A percentile compares a stretch with the other conserved stretches of the same genome.
These are phyloP conservation scores for Penicillium cinerascens DNA, from an alignment of 495 filamentous ascomycete genomes.

Conservation along the genomic window DNA sequence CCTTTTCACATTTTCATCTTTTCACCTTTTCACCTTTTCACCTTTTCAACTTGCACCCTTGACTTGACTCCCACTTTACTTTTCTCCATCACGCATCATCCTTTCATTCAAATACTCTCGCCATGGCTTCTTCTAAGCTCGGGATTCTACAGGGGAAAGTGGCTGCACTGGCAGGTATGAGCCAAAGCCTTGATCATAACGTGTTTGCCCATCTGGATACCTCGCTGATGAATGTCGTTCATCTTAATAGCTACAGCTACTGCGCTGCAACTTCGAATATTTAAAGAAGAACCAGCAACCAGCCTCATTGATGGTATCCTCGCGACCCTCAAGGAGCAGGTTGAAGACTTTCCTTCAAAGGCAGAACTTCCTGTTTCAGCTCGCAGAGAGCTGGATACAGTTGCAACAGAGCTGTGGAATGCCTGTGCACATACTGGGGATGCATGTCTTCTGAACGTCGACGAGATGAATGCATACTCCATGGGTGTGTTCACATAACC, in stretches of 20 bases:
- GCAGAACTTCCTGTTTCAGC: background rate
- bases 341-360: background rate
- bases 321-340: background rate
- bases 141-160: too few species aligned
- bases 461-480: background rate
- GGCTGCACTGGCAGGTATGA: too few species aligned
- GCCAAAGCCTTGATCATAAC: too few species aligned
- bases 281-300: background rate
- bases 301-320: background rate
- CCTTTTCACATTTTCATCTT: background rate
- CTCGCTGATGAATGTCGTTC: background rate
- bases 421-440: conserved; percentile 14
- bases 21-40: background rate
- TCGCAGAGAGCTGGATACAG: conserved; percentile 22
- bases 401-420: conserved; percentile 39
- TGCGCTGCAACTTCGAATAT: background rate
- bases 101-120: too few species aligned
- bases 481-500: background rate
- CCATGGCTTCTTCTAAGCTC: too few species aligned
- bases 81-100: too few species aligned
- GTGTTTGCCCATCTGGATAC: too few species aligned
- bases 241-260: too few species aligned
- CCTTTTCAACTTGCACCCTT: background rate
- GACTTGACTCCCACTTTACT: too few species aligned
- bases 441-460: background rate